A percentile compares a stretch with the other conserved stretches of the same genome.
These are phyloP conservation scores for Septoria petroselini DNA, from an alignment of 2,329 filamentous ascomycete genomes.

Conservation along the genomic window DNA sequence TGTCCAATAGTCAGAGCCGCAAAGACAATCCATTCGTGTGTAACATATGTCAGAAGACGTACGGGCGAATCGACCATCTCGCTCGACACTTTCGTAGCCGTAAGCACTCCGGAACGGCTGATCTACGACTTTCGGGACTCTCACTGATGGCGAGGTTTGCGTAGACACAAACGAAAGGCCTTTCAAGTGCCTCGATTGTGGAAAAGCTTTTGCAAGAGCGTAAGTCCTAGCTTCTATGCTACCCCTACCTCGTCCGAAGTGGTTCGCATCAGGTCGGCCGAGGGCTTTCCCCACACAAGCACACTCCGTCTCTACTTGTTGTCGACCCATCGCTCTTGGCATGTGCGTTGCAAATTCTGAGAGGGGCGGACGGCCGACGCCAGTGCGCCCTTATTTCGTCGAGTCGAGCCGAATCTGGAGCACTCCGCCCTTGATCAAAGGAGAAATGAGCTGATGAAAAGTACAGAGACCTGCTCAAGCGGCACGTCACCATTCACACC, in stretches of 20 bases:
- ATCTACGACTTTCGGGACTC: not conserved
- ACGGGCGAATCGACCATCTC: conserved; percentile 26
- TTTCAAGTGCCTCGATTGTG: conserved; percentile 23
- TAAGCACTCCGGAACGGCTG: conserved; percentile 7
- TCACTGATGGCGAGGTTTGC: conserved; percentile 9
- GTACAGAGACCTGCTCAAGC: conserved; percentile 23
- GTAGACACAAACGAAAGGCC: conserved; percentile 28
- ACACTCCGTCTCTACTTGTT: too few relatives aligned
- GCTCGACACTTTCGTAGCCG: conserved; percentile 26
- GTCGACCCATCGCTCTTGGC: too few relatives aligned
- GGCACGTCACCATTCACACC: conserved; percentile 23
- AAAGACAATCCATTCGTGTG: conserved; percentile 24
- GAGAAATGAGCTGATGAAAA: not conserved
- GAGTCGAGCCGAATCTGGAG: not conserved
- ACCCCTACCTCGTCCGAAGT: not conserved
- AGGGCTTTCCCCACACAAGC: not conserved
- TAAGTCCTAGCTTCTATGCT: conserved; percentile 13
- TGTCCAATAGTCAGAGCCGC: not conserved
- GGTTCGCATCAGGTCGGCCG: conserved; percentile 8
- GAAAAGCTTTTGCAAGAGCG: conserved; percentile 26
- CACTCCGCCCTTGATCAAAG: not conserved
- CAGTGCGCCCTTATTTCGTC: too few relatives aligned
- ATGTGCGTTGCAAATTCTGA: too few relatives aligned
- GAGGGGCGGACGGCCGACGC: too few relatives aligned
- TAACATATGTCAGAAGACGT: conserved; percentile 27